phyloP scores from a whole-genome alignment of 495 filamentous ascomycete genomes.

The Hyphodiscus hymeniophilus region DNA sequence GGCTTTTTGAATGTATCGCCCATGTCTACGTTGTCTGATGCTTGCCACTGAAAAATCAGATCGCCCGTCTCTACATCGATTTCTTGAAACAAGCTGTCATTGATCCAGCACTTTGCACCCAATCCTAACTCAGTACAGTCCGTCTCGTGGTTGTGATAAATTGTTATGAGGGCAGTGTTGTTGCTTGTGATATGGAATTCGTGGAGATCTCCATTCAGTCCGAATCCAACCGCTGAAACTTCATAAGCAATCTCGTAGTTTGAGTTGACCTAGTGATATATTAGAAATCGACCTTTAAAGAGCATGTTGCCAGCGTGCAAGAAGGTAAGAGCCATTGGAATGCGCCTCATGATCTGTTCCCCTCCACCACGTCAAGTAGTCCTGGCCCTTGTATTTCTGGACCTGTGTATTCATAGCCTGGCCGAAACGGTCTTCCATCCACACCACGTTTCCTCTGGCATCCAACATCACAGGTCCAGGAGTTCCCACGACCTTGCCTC shows the following conservation, averaged over 20 bases:
- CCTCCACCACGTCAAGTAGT: conserved; percentile 3
- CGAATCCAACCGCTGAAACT: not conserved
- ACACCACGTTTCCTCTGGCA: conserved; percentile 33
- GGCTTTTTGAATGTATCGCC: conserved; percentile 5
- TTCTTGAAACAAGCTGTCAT: conserved; percentile 25
- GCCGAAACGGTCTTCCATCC: conserved; percentile 29
- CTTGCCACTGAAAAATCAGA: conserved; percentile 33
- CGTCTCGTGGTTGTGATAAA: conserved; percentile 34
- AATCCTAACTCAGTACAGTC: conserved; percentile 35
- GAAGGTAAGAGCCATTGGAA: not conserved
- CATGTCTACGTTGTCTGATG: conserved; percentile 25
- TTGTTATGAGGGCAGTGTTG: conserved; percentile 41
- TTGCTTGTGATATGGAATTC: conserved; percentile 41
- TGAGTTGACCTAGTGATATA: not conserved
- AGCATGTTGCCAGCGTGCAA: not conserved
- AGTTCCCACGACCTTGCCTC: conserved; percentile 29
- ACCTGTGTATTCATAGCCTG: conserved; percentile 12
- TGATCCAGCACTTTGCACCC: conserved; percentile 30
- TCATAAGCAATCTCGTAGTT: not conserved
- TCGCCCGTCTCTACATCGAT: conserved; percentile 35
- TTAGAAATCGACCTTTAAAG: not conserved
- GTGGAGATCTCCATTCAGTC: conserved; percentile 19
- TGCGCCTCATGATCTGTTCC: not conserved
- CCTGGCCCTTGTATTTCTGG: conserved; percentile 26
- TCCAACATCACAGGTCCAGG: conserved; percentile 40